These are phyloP conservation scores for Craterostigma plantagineum DNA, from an alignment of 257 asterid species.

Conservation along the genomic window DNA sequence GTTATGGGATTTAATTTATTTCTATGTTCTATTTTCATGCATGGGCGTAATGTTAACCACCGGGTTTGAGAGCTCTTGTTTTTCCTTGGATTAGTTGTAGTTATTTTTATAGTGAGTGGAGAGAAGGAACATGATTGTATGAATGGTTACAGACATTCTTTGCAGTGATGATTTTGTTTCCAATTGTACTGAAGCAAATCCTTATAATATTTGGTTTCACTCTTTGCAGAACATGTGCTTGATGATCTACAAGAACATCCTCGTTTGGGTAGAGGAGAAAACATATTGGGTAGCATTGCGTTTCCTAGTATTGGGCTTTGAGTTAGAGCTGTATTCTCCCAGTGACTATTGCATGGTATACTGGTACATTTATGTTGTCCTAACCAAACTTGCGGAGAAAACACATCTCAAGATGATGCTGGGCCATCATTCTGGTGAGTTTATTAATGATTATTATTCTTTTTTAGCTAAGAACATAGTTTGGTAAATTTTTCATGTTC, in stretches of 20 bases:
- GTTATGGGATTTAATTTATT: too few relatives aligned
- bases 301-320: conserved; percentile 80
- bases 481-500: too few relatives aligned
- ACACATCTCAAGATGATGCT: conserved; percentile 58
- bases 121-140: too few relatives aligned
- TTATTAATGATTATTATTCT: conserved; percentile 6
- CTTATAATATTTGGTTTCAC: neutral
- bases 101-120: too few relatives aligned
- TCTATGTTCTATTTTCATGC: too few relatives aligned
- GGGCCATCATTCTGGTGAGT: conserved; percentile 56
- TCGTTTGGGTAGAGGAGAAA: conserved; percentile 91
- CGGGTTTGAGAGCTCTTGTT: too few relatives aligned
- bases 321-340: conserved; percentile 73
- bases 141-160: too few relatives aligned
- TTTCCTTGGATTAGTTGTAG: too few relatives aligned
- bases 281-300: conserved; percentile 95
- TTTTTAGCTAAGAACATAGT: neutral
- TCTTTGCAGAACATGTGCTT: conserved; percentile 32
- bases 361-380: conserved; percentile 77
- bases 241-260: conserved; percentile 65
- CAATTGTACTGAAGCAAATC: too few relatives aligned
- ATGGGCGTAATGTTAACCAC: too few relatives aligned
- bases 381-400: conserved; percentile 93
- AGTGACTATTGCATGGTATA: conserved; percentile 97
- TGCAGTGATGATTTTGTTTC: too few relatives aligned